These are phyloP conservation scores for Alternaria sp. DNA, from an alignment of 2,329 filamentous ascomycete species.

Conservation along the genomic window DNA sequence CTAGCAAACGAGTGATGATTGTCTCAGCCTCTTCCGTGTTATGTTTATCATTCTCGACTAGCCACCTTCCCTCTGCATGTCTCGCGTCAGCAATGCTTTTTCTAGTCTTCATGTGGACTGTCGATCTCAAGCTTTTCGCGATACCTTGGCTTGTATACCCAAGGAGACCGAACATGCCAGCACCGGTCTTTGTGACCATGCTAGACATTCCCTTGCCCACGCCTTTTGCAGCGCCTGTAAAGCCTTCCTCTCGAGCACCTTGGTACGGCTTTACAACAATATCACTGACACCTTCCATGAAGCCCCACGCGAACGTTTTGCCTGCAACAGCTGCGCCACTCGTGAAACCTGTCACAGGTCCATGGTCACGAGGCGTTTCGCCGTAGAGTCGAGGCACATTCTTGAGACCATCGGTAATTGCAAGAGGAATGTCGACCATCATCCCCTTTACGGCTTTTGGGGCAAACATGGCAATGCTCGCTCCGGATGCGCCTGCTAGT, in stretches of 20 bases:
- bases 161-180: constrained; percentile 26
- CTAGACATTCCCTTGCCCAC: constrained; percentile 43
- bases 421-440: constrained; percentile 64
- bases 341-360: constrained; percentile 76
- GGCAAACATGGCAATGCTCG: constrained; percentile 20
- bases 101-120: background rate
- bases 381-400: constrained; percentile 84
- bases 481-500: constrained; percentile 17
- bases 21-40: background rate
- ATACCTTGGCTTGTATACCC: constrained; percentile 21
- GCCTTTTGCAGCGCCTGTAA: constrained; percentile 63
- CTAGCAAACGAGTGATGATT: background rate
- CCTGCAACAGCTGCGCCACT: constrained; percentile 78
- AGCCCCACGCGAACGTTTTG: constrained; percentile 75
- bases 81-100: background rate
- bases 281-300: constrained; percentile 80
- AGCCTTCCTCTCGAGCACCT: constrained; percentile 69
- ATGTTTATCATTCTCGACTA: background rate
- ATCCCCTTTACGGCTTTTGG: constrained; percentile 34
- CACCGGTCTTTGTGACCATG: constrained; percentile 22
- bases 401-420: constrained; percentile 76
- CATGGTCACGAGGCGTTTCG: constrained; percentile 75
- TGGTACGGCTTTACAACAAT: constrained; percentile 76
- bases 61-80: background rate
- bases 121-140: background rate